Conservation (phyloP, 139 green algal genomes). For the Deuterostichococcus epilithicus region DNA sequence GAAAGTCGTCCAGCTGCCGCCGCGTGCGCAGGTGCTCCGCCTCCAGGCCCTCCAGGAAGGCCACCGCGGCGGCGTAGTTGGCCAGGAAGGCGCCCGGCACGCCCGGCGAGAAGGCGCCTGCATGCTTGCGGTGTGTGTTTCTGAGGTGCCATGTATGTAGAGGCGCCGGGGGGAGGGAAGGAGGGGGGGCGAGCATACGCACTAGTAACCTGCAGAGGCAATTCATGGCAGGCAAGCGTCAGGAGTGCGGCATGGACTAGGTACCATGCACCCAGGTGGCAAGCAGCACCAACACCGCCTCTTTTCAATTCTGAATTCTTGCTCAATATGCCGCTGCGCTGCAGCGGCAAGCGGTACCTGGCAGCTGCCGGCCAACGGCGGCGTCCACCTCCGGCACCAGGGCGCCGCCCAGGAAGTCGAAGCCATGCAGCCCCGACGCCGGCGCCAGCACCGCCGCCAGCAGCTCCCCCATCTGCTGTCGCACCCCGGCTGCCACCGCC, state of each 20-base stretch:
- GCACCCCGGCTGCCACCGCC: slow-evolving; percentile 22
- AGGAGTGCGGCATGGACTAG: too few species aligned
- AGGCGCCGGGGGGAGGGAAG: too few species aligned
- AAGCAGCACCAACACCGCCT: too few species aligned
- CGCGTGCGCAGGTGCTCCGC: neutral
- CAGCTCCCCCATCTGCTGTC: slow-evolving; percentile 14
- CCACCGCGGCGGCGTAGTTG: slow-evolving; percentile 68
- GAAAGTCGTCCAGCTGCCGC: slow-evolving; percentile 58
- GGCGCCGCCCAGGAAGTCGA: slow-evolving; percentile 74
- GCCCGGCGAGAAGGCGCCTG: slow-evolving; percentile 81
- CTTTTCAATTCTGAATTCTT: too few species aligned
- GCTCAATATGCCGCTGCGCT: neutral
- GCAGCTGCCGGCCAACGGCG: slow-evolving; percentile 46
- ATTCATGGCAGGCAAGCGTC: too few species aligned
- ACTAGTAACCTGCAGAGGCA: too few species aligned
- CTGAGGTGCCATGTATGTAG: too few species aligned
- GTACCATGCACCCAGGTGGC: too few species aligned
- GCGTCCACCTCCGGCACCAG: slow-evolving; percentile 76
- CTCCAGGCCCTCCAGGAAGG: slow-evolving; percentile 56
- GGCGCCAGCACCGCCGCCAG: slow-evolving; percentile 30
- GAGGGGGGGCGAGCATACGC: too few species aligned
- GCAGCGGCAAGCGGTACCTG: slow-evolving; percentile 29
- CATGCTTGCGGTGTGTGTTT: too few species aligned
- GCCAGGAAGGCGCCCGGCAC: slow-evolving; percentile 75
- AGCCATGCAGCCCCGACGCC: slow-evolving; percentile 46